Conservation (phyloP, 2,329 filamentous ascomycete genomes). For the Hypoxylon sp. region DNA sequence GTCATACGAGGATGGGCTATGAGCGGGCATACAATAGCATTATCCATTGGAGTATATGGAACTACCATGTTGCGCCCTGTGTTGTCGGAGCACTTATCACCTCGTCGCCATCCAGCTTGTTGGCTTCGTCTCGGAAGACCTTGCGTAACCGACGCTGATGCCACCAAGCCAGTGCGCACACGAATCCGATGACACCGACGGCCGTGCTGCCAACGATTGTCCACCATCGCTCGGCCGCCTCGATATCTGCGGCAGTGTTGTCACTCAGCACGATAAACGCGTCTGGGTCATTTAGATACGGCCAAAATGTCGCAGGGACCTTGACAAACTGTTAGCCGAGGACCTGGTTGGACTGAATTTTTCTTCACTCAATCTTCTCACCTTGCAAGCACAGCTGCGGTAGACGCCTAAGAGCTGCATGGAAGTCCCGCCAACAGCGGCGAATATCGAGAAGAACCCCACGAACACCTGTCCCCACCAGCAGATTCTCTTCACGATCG, state of each 20-base stretch:
- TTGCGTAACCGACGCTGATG: slow-evolving; percentile 51
- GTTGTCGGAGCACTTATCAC: background rate
- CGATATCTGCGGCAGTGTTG: slow-evolving; percentile 46
- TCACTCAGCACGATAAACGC: slow-evolving; percentile 48
- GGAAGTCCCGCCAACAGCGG: slow-evolving; percentile 48
- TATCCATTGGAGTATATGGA: background rate
- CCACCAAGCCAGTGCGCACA: slow-evolving; percentile 52
- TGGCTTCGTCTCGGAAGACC: slow-evolving; percentile 49
- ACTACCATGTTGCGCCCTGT: background rate
- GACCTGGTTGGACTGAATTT: background rate
- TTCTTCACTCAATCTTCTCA: slow-evolving; percentile 25
- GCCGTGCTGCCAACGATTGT: slow-evolving; percentile 45
- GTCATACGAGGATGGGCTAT: background rate
- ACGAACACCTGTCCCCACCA: slow-evolving; percentile 51
- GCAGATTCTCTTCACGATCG: slow-evolving; percentile 47
- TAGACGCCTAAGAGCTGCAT: slow-evolving; percentile 51
- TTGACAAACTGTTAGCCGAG: slow-evolving; percentile 20
- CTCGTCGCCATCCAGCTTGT: slow-evolving; percentile 40
- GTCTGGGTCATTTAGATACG: slow-evolving; percentile 31
- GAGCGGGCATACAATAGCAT: background rate
- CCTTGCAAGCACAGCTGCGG: slow-evolving; percentile 48
- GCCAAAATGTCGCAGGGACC: slow-evolving; percentile 45
- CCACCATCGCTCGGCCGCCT: slow-evolving; percentile 49
- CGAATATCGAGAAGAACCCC: slow-evolving; percentile 50
- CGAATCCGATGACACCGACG: slow-evolving; percentile 45